These are phyloP conservation scores for Entomortierella lignicola DNA, from an alignment of 192 early-diverging fungal genomes.

Conservation along the genomic window DNA sequence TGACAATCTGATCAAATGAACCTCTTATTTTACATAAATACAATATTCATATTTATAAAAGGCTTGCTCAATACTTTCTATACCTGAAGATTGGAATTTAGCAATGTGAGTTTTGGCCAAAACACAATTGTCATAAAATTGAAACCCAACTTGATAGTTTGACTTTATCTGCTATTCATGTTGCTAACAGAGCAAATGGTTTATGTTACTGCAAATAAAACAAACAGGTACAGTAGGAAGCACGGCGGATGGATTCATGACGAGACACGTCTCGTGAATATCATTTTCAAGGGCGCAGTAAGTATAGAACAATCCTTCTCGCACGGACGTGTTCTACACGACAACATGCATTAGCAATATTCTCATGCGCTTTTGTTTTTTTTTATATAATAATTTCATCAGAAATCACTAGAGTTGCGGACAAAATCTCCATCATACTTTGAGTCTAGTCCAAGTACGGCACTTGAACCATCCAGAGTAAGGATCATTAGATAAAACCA, in stretches of 20 bases:
- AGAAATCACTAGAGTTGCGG: conserved; percentile 47
- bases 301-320: not conserved
- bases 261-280: conserved; percentile 28
- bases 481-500: not conserved
- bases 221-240: conserved; percentile 47
- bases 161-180: no score
- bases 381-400: not conserved
- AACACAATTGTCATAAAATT: no score
- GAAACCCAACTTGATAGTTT: no score
- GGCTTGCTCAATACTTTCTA: conserved; percentile 28
- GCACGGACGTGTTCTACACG: not conserved
- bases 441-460: conserved; percentile 6
- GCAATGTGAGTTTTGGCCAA: conserved; percentile 47
- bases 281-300: conserved; percentile 41
- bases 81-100: conserved; percentile 36
- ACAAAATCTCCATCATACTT: conserved; percentile 45
- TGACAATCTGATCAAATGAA: not conserved
- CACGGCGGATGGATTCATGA: conserved; percentile 54
- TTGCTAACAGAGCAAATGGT: no score
- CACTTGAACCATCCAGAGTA: conserved; percentile 43
- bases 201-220: no score
- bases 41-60: no score
- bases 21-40: no score
- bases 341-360: not conserved
- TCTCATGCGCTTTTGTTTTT: not conserved